Evolutionary conservation across 805 yeast genomes (phyloP), one percentile per base, ranked within the genome.

Genomic region (Sungouiella thailandica): DNA sequence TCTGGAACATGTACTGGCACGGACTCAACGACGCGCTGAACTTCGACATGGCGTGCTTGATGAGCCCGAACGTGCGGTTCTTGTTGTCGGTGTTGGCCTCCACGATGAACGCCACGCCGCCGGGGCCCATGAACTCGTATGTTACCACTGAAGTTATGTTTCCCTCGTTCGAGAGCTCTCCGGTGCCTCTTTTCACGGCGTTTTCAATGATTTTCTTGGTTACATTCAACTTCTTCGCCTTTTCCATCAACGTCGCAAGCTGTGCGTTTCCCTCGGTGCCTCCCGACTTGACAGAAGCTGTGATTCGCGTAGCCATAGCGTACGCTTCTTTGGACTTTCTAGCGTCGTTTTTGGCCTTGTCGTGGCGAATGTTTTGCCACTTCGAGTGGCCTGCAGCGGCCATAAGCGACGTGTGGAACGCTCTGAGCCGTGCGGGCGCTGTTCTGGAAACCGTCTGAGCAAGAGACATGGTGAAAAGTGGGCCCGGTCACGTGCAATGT

Each of bases 361-460:
- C 93, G 54, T 88, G 97, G 53, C 88, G 83, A 47, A 93, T 90
- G 30, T 84, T 86, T 27, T 94, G 85, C 98, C 98, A 90, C 59
- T 89, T 90, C 23, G 86, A 82, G 58, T 90, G 98, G 1, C 98
- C 98, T 0, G 87, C 78, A n/a, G 41, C 36, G 1, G 44, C 15
- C 7, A 17, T 7, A n/a, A 22, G 17, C n/a, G 27, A 11, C n/a
- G 32, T 15, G 28, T 25, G 28, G 11, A 25, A 11, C 7, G 17
- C 16, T 11, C 26, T 6, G n/a, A 23, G n/a, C 26, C 8, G 9
- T 6, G 12, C 26, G 7, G 26, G 26, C 7, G 14, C n/a, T 11
- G 14, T 7, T 11, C n/a, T 23, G 7, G 12, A 8, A 12, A 12
- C 7, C 7, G 14, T 11, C n/a, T 23, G 26, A 23, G n/a, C 14